These are phyloP conservation scores for Picea sitchensis DNA, from an alignment of 75 land plant genomes.

Conservation along the genomic window DNA sequence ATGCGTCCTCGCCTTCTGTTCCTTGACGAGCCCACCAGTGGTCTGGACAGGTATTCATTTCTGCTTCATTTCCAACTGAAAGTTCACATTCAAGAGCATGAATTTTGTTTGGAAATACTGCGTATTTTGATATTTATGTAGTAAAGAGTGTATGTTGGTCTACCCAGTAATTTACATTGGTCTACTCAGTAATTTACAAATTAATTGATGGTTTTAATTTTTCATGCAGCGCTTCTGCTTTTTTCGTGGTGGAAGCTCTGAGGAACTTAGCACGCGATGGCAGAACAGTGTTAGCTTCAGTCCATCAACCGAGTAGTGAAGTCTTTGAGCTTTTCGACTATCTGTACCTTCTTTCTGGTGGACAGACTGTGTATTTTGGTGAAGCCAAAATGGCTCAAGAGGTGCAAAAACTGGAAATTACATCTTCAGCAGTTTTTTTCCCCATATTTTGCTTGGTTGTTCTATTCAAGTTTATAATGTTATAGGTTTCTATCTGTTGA, in stretches of 20 bases:
- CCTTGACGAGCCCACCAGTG: slow-evolving; percentile 45
- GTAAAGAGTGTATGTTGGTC: too few relatives aligned
- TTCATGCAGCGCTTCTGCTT: slow-evolving; percentile 57
- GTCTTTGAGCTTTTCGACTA: slow-evolving; percentile 59
- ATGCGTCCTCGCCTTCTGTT: slow-evolving; percentile 38
- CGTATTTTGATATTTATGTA: too few relatives aligned
- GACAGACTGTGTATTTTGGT: slow-evolving; percentile 66
- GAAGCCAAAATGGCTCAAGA: not conserved
- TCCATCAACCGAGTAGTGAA: slow-evolving; percentile 78
- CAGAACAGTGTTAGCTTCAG: slow-evolving; percentile 60
- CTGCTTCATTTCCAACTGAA: too few relatives aligned
- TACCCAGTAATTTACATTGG: too few relatives aligned
- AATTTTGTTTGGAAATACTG: too few relatives aligned
- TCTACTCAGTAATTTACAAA: too few relatives aligned
- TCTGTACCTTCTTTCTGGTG: slow-evolving; percentile 54
- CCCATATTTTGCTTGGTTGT: not conserved
- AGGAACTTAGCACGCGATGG: slow-evolving; percentile 46
- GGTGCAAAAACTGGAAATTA: not conserved
- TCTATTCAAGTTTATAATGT: too few relatives aligned
- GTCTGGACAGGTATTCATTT: slow-evolving; percentile 24
- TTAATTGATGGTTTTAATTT: too few relatives aligned
- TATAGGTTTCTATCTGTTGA: not conserved
- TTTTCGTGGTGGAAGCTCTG: slow-evolving; percentile 49
- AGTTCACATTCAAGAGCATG: too few relatives aligned
- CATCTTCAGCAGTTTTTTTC: not conserved